Conservation (phyloP, 495 filamentous ascomycete species). For the Podospora fimiseda region DNA sequence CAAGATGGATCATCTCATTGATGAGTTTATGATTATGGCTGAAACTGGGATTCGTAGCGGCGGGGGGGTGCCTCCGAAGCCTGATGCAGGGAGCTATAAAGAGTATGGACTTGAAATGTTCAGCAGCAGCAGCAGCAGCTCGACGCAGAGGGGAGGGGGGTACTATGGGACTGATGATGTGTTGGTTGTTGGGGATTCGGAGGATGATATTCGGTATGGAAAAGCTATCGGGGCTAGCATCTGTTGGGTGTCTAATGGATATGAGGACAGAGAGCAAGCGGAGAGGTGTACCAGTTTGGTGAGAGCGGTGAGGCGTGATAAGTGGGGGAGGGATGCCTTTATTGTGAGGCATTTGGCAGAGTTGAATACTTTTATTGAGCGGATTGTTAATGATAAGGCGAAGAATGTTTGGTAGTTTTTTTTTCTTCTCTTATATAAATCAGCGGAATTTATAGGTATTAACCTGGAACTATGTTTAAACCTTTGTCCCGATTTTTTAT, state of each 20-base stretch:
- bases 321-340: too few species aligned
- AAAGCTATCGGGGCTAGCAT: neutral
- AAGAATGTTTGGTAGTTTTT: too few species aligned
- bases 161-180: neutral
- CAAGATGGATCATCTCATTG: neutral
- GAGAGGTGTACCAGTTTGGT: neutral
- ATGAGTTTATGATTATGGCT: neutral
- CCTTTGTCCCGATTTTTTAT: too few species aligned
- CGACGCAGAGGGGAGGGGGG: neutral
- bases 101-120: neutral
- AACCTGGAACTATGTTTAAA: too few species aligned
- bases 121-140: neutral
- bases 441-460: too few species aligned
- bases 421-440: too few species aligned
- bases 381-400: too few species aligned
- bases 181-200: neutral
- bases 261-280: neutral
- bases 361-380: too few species aligned
- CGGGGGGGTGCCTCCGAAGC: neutral
- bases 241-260: neutral
- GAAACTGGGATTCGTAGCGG: neutral
- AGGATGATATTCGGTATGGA: neutral
- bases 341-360: too few species aligned
- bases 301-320: too few species aligned
- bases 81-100: neutral